A percentile compares a stretch with the other conserved stretches of the same genome.
Conservation (phyloP, 1,139 yeast species). For the Scheffersomyces illinoinensis region DNA sequence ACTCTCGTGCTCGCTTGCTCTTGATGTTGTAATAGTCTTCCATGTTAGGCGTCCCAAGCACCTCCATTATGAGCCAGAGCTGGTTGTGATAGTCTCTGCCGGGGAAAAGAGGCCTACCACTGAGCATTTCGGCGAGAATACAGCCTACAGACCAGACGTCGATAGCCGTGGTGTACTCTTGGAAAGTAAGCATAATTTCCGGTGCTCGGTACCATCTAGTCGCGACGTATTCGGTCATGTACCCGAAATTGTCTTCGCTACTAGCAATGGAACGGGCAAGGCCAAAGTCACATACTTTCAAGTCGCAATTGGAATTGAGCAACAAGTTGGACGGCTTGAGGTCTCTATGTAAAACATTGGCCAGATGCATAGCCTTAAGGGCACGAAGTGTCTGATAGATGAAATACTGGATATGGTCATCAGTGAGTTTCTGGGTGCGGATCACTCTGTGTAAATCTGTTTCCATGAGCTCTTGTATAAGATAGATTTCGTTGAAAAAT, state of each 20-base stretch:
- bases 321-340: conserved; percentile 87
- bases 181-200: conserved; percentile 92
- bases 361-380: conserved; percentile 84
- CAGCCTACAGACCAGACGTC: conserved; percentile 98
- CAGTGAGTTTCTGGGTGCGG: conserved; percentile 78
- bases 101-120: conserved; percentile 87
- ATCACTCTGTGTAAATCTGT: conserved; percentile 92
- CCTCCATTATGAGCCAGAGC: conserved; percentile 79
- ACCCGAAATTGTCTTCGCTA: conserved; percentile 63
- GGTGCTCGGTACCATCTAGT: conserved; percentile 98
- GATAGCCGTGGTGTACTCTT: conserved; percentile 90
- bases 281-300: conserved; percentile 94
- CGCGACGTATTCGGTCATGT: conserved; percentile 95
- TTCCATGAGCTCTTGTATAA: conserved; percentile 95
- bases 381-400: conserved; percentile 90
- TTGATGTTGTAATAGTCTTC: conserved; percentile 81
- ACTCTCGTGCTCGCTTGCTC: conserved; percentile 82
- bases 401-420: conserved; percentile 93
- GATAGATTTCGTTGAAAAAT: conserved; percentile 79
- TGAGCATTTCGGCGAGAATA: conserved; percentile 87
- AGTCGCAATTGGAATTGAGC: conserved; percentile 88
- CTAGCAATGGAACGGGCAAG: conserved; percentile 63
- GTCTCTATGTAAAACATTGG: conserved; percentile 90
- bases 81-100: conserved; percentile 95
- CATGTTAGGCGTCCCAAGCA: conserved; percentile 84